phyloP scores from a whole-genome alignment of 164 flowering plant species.

The Hamamelis virginiana region DNA sequence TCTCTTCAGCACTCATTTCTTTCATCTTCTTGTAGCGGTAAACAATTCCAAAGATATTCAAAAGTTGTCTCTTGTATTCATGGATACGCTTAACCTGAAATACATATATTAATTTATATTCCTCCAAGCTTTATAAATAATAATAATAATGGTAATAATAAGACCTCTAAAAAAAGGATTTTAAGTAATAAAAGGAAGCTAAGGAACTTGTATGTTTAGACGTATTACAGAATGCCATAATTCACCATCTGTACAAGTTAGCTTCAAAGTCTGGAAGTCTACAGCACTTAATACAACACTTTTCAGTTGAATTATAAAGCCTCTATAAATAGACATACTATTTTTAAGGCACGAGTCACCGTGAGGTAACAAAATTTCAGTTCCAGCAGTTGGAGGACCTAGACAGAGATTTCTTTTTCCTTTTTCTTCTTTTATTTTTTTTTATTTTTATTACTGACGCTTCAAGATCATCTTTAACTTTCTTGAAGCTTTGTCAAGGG shows the following conservation, averaged over 20 bases:
- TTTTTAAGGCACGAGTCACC: too few species aligned
- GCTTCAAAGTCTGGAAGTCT: background rate
- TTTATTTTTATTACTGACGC: too few species aligned
- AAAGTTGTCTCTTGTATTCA: conserved; percentile 87
- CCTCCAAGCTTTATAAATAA: background rate
- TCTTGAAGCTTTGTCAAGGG: too few species aligned
- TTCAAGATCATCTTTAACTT: too few species aligned
- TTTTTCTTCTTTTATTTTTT: too few species aligned
- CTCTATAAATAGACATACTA: too few species aligned
- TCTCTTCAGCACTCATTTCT: conserved; percentile 77
- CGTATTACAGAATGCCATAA: background rate
- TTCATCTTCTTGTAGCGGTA: conserved; percentile 95
- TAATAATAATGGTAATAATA: background rate
- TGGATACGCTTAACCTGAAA: conserved; percentile 94
- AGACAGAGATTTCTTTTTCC: too few species aligned
- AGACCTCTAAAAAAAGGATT: too few species aligned
- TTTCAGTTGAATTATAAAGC: too few species aligned
- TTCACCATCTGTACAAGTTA: background rate
- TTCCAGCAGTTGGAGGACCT: background rate
- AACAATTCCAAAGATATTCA: conserved; percentile 90
- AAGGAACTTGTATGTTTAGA: background rate
- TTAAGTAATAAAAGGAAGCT: background rate
- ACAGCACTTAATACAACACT: background rate
- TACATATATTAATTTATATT: background rate
- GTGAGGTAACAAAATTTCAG: background rate